Conservation (phyloP, 495 filamentous ascomycete species). For the Chaetomidium leptoderma region DNA sequence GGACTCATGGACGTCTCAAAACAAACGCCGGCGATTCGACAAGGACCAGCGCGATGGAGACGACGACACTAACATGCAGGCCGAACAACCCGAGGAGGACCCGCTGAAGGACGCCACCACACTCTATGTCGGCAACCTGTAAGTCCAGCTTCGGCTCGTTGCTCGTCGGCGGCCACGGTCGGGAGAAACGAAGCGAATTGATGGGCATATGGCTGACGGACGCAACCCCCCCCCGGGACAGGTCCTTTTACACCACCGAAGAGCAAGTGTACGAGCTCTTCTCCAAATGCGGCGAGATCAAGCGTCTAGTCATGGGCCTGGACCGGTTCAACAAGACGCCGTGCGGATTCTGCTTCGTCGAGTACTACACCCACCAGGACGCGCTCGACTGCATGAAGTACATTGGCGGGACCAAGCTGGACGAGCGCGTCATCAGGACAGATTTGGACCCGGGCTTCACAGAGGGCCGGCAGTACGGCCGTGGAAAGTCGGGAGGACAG, state of each 20-base stretch:
- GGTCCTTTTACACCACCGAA: conserved; percentile 99
- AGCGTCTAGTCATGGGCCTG: conserved; percentile 96
- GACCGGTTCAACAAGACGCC: conserved; percentile 96
- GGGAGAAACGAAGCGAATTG: too few relatives aligned
- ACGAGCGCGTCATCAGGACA: conserved; percentile 94
- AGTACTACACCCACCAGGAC: conserved; percentile 97
- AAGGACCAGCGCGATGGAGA: conserved; percentile 56
- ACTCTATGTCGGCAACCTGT: conserved; percentile 97
- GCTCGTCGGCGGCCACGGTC: too few relatives aligned
- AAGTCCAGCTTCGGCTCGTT: conserved; percentile 36
- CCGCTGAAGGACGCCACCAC: conserved; percentile 84
- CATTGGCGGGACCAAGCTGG: conserved; percentile 95
- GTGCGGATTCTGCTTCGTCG: conserved; percentile 98
- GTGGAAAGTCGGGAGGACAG: conserved; percentile 88
- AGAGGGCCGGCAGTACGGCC: conserved; percentile 90
- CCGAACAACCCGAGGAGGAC: conserved; percentile 55
- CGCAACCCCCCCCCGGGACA: too few relatives aligned
- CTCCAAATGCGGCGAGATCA: conserved; percentile 95
- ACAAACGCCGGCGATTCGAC: conserved; percentile 57
- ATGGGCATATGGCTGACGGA: too few relatives aligned
- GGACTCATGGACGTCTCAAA: conserved; percentile 40
- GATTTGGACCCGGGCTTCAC: conserved; percentile 94
- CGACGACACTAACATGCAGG: conserved; percentile 43
- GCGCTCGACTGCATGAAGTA: conserved; percentile 98
- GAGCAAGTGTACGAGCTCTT: conserved; percentile 99